A percentile compares a stretch with the other conserved stretches of the same genome.
phyloP scores from a whole-genome alignment of 2,329 filamentous ascomycete species.

The Aphanocladium album region DNA sequence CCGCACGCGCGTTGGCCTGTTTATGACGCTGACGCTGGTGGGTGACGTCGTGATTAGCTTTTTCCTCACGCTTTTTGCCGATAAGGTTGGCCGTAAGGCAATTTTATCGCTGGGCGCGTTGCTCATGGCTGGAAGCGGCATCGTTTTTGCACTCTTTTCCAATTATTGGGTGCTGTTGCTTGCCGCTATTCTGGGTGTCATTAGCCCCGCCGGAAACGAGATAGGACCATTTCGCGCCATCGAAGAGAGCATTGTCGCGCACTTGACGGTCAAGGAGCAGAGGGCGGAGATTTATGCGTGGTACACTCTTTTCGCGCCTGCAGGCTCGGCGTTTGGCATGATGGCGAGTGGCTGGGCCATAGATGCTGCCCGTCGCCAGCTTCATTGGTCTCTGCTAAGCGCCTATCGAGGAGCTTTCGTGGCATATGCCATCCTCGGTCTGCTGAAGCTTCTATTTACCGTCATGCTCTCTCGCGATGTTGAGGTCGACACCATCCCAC shows the following conservation, averaged over 20 bases:
- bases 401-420: slow-evolving; percentile 55
- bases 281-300: slow-evolving; percentile 57
- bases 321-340: slow-evolving; percentile 57
- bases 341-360: slow-evolving; percentile 56
- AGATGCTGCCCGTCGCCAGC: slow-evolving; percentile 38
- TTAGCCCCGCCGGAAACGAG: slow-evolving; percentile 59
- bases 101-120: slow-evolving; percentile 50
- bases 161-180: slow-evolving; percentile 55
- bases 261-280: slow-evolving; percentile 41
- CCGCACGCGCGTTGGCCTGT: slow-evolving; percentile 51
- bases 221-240: slow-evolving; percentile 59
- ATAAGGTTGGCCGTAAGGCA: slow-evolving; percentile 48
- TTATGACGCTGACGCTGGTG: slow-evolving; percentile 60
- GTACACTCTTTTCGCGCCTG: slow-evolving; percentile 54
- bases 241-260: slow-evolving; percentile 56
- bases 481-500: slow-evolving; percentile 29
- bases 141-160: slow-evolving; percentile 46
- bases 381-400: slow-evolving; percentile 38
- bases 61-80: slow-evolving; percentile 53
- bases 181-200: slow-evolving; percentile 56
- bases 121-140: slow-evolving; percentile 52
- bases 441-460: slow-evolving; percentile 51
- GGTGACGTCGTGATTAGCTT: slow-evolving; percentile 58
- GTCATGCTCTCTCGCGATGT: slow-evolving; percentile 43
- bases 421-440: slow-evolving; percentile 51